Evolutionary conservation across 2,329 filamentous ascomycete species (phyloP).

Genomic region (Incumbomyces lentus): DNA sequence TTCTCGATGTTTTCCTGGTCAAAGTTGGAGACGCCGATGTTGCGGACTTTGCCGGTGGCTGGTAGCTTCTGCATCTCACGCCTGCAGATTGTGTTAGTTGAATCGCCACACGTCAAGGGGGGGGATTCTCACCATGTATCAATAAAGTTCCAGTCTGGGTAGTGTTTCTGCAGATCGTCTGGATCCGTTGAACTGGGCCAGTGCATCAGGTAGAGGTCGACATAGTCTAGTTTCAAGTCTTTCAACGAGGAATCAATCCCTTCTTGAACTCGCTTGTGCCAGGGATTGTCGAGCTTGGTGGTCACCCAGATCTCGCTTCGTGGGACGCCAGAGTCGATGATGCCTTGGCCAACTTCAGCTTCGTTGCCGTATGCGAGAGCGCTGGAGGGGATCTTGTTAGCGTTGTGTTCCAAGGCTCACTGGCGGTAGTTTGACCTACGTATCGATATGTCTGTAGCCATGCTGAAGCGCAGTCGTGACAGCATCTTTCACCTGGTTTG

Average conservation of each 20-base stretch:
- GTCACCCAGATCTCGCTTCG: slow-evolving; percentile 60
- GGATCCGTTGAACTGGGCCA: slow-evolving; percentile 25
- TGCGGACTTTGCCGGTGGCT: slow-evolving; percentile 53
- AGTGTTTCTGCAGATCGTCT: slow-evolving; percentile 45
- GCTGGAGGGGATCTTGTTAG: slow-evolving; percentile 13
- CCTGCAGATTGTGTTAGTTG: slow-evolving; percentile 35
- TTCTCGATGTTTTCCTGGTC: slow-evolving; percentile 69
- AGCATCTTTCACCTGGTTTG: slow-evolving; percentile 58
- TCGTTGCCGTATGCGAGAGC: slow-evolving; percentile 72
- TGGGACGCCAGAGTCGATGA: slow-evolving; percentile 54
- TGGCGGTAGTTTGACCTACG: slow-evolving; percentile 24
- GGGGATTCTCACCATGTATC: slow-evolving; percentile 53
- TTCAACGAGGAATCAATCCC: slow-evolving; percentile 53
- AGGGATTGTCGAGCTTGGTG: slow-evolving; percentile 73
- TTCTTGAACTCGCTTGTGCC: slow-evolving; percentile 55
- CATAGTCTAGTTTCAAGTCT: slow-evolving; percentile 53
- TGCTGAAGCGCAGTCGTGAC: slow-evolving; percentile 57
- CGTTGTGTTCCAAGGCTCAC: not conserved
- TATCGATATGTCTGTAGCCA: slow-evolving; percentile 69
- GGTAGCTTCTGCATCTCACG: slow-evolving; percentile 33
- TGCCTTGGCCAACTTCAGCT: slow-evolving; percentile 55
- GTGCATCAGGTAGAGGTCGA: slow-evolving; percentile 63
- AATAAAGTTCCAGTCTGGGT: slow-evolving; percentile 69
- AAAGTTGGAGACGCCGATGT: slow-evolving; percentile 83
- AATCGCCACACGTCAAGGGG: not conserved